Evolutionary conservation across 1,139 yeast species (phyloP).

Genomic region (Spathaspora jeffriesii): DNA sequence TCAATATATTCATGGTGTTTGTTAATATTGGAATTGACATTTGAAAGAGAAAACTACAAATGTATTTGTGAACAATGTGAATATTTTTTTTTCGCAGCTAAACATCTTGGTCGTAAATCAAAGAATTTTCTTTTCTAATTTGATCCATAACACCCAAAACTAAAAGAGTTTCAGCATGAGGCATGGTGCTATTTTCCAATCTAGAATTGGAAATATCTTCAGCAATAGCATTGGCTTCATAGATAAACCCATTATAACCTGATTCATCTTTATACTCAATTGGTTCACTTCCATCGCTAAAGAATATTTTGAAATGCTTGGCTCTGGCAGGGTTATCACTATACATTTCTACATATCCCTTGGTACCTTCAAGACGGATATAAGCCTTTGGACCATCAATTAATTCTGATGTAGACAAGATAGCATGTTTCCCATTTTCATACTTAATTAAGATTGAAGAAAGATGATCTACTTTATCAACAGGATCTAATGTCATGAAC

Average conservation of each 20-base stretch:
- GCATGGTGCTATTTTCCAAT: constrained; percentile 32
- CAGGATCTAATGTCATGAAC: constrained; percentile 29
- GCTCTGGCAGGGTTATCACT: constrained; percentile 36
- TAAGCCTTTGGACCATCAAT: constrained; percentile 30
- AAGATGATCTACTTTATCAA: constrained; percentile 36
- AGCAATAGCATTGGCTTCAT: constrained; percentile 55
- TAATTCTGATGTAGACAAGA: constrained; percentile 33
- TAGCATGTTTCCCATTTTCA: constrained; percentile 34
- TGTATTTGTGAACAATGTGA: not conserved
- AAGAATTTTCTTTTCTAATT: constrained; percentile 39
- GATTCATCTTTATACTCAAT: constrained; percentile 28
- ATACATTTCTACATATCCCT: constrained; percentile 35
- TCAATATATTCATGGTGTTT: not conserved
- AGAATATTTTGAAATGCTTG: constrained; percentile 27
- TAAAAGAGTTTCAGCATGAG: constrained; percentile 44
- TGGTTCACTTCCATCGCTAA: constrained; percentile 20
- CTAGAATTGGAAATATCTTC: constrained; percentile 37
- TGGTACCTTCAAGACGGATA: constrained; percentile 38
- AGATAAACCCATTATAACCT: constrained; percentile 44
- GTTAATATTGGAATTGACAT: not conserved
- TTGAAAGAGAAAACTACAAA: not conserved
- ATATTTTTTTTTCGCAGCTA: constrained; percentile 7
- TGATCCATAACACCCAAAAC: constrained; percentile 47
- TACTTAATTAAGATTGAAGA: constrained; percentile 35
- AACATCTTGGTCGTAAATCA: constrained; percentile 42